A percentile compares a stretch with the other conserved stretches of the same genome.
phyloP scores from a whole-genome alignment of 1,139 yeast species.

The Nadsonia starkeyi-henricii region DNA sequence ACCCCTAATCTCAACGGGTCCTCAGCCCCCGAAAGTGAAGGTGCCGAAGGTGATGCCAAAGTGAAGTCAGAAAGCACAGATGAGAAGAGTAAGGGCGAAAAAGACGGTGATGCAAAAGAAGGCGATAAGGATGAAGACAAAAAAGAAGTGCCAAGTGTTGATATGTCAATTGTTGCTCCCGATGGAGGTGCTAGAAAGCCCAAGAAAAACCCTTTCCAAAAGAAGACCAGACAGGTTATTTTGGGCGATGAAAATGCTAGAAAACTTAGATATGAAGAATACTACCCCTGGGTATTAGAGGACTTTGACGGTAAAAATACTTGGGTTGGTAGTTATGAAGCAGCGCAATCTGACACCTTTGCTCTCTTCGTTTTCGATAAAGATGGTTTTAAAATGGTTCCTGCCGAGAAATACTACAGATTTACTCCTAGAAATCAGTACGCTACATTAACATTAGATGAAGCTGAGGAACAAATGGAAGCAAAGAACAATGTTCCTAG shows the following conservation, averaged over 20 bases:
- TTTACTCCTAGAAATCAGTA: slow-evolving; percentile 89
- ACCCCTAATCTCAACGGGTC: background rate
- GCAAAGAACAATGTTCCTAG: slow-evolving; percentile 63
- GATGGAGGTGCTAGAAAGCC: slow-evolving; percentile 80
- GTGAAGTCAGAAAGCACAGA: slow-evolving; percentile 8
- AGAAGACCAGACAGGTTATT: slow-evolving; percentile 75
- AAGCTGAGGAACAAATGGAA: slow-evolving; percentile 92
- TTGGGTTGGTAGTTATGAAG: slow-evolving; percentile 93
- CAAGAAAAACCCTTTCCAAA: slow-evolving; percentile 48
- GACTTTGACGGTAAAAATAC: slow-evolving; percentile 91
- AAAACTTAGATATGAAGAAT: slow-evolving; percentile 81
- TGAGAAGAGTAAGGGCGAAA: slow-evolving; percentile 11
- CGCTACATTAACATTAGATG: slow-evolving; percentile 87
- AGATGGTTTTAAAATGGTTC: slow-evolving; percentile 85
- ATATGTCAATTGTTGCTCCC: slow-evolving; percentile 60
- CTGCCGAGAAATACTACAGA: slow-evolving; percentile 84
- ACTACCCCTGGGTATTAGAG: slow-evolving; percentile 95
- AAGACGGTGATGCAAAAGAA: background rate
- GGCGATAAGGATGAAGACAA: slow-evolving; percentile 20
- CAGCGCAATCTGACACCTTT: slow-evolving; percentile 77
- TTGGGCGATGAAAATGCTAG: slow-evolving; percentile 71
- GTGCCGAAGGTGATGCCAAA: slow-evolving; percentile 1
- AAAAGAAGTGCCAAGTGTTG: slow-evolving; percentile 27
- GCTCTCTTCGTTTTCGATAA: slow-evolving; percentile 76
- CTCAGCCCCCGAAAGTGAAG: background rate